These are phyloP conservation scores for Xylaria sp. DNA, from an alignment of 2,329 filamentous ascomycete species.

Conservation along the genomic window DNA sequence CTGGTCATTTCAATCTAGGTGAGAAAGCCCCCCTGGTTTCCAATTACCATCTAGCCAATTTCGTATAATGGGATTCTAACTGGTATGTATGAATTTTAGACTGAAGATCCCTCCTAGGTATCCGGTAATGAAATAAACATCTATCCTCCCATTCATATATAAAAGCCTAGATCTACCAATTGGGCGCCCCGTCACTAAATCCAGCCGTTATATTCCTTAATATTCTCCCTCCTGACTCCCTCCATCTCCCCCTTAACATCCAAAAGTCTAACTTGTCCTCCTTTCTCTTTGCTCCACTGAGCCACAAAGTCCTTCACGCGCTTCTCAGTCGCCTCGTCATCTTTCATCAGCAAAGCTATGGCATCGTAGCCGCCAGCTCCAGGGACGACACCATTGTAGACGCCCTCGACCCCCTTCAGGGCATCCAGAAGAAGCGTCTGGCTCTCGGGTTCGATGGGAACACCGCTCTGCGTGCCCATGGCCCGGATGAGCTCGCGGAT, in stretches of 20 bases:
- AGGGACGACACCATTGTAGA: conserved; percentile 91
- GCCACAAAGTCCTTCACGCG: conserved; percentile 71
- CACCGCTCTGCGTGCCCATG: conserved; percentile 79
- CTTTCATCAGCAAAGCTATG: conserved; percentile 80
- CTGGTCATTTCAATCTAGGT: neutral
- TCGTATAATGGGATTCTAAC: neutral
- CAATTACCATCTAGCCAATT: neutral
- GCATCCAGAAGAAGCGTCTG: conserved; percentile 89
- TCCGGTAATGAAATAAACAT: neutral
- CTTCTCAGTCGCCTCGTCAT: conserved; percentile 72
- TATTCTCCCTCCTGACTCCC: conserved; percentile 46
- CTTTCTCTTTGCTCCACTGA: conserved; percentile 71
- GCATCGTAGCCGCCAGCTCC: conserved; percentile 96
- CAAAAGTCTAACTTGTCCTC: conserved; percentile 74
- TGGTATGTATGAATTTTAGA: neutral
- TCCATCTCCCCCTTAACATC: conserved; percentile 52
- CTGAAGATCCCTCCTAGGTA: neutral
- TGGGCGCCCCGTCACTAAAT: conserved; percentile 26
- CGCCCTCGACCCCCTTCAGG: conserved; percentile 75
- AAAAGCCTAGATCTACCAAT: neutral
- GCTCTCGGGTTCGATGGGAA: conserved; percentile 87
- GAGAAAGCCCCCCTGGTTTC: neutral
- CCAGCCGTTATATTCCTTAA: conserved; percentile 48
- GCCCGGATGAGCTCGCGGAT: conserved; percentile 74
- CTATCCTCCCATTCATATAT: conserved; percentile 4